These are phyloP conservation scores for Phytophthora hybrid DNA, from an alignment of 352 stramenopile species.

Conservation along the genomic window DNA sequence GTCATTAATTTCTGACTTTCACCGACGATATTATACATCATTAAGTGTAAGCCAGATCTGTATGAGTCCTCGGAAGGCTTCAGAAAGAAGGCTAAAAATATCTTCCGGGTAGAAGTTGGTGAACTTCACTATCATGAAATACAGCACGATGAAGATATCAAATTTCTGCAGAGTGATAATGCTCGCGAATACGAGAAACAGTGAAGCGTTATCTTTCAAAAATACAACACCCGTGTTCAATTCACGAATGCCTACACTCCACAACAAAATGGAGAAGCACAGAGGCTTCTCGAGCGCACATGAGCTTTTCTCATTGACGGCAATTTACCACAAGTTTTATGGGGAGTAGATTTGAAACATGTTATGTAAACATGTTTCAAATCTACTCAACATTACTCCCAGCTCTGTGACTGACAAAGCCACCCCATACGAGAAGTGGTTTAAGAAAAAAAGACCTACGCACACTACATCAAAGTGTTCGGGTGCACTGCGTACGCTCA, in stretches of 20 bases:
- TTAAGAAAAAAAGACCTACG: conserved; percentile 8
- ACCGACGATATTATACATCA: conserved; percentile 33
- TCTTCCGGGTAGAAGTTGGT: not conserved
- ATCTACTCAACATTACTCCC: conserved; percentile 19
- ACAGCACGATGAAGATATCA: conserved; percentile 16
- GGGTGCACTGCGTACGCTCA: conserved; percentile 21
- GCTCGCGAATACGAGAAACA: conserved; percentile 32
- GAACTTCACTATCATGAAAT: conserved; percentile 16
- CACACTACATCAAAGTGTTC: conserved; percentile 22
- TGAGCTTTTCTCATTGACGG: no score
- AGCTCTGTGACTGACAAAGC: conserved; percentile 22
- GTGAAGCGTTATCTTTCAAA: conserved; percentile 22
- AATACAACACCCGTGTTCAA: conserved; percentile 27
- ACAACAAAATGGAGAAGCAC: conserved; percentile 36
- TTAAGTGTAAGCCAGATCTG: conserved; percentile 9
- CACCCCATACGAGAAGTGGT: conserved; percentile 24
- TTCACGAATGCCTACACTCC: conserved; percentile 36
- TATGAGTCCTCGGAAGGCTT: conserved; percentile 29
- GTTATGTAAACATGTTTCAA: conserved; percentile 12
- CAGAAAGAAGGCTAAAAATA: conserved; percentile 21
- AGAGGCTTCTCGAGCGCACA: no score
- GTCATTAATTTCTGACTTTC: conserved; percentile 28
- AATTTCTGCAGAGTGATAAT: conserved; percentile 33
- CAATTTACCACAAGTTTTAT: no score
- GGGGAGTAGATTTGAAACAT: no score